Evolutionary conservation across 805 yeast species (phyloP).

Genomic region (Clavispora carvajalis): DNA sequence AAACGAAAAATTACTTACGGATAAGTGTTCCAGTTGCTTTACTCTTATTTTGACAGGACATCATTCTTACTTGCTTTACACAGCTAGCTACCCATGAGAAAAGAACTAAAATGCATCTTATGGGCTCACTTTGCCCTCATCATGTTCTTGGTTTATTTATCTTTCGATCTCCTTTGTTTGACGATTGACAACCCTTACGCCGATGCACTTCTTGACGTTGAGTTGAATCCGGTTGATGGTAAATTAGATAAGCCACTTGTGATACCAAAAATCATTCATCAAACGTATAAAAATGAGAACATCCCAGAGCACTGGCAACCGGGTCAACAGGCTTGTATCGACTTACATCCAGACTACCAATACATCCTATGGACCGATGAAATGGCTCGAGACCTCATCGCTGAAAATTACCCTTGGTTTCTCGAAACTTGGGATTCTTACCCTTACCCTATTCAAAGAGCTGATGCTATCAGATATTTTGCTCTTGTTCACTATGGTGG

Average conservation of each 20-base stretch:
- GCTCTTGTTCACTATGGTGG: constrained; percentile 83
- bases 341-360: constrained; percentile 81
- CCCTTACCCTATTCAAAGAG: constrained; percentile 78
- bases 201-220: constrained; percentile 59
- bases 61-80: not conserved
- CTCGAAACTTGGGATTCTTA: constrained; percentile 71
- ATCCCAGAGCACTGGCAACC: constrained; percentile 79
- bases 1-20: too few relatives aligned
- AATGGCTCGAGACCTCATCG: constrained; percentile 71
- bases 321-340: constrained; percentile 72
- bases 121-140: constrained; percentile 55
- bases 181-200: constrained; percentile 65
- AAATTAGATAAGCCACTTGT: constrained; percentile 43
- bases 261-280: constrained; percentile 90
- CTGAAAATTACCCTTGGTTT: constrained; percentile 83
- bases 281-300: constrained; percentile 75
- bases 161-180: constrained; percentile 68
- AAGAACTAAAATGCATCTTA: constrained; percentile 57
- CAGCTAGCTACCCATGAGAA: constrained; percentile 41
- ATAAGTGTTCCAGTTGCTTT: too few relatives aligned
- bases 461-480: constrained; percentile 87
- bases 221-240: constrained; percentile 52
- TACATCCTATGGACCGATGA: constrained; percentile 90
- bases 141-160: constrained; percentile 51
- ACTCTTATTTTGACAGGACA: not conserved